These are phyloP conservation scores for Cylindrodendrum hubeiense DNA, from an alignment of 2,329 filamentous ascomycete genomes.

Conservation along the genomic window DNA sequence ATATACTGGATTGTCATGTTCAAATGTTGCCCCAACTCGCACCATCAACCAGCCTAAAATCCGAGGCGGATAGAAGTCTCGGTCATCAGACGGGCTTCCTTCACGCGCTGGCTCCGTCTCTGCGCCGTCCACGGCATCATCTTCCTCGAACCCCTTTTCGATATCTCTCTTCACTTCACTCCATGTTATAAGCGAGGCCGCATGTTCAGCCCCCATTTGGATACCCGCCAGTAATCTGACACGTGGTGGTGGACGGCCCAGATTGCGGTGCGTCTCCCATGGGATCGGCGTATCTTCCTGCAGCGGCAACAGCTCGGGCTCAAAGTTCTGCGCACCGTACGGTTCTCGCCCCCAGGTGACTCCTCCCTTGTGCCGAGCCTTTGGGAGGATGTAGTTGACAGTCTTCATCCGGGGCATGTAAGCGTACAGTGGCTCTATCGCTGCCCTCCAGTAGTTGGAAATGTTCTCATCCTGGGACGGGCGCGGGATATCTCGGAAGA, in stretches of 20 bases:
- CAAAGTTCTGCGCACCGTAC: slow-evolving; percentile 32
- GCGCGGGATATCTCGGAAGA: slow-evolving; percentile 44
- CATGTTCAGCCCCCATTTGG: not conserved
- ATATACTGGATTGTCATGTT: slow-evolving; percentile 20
- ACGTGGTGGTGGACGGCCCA: slow-evolving; percentile 8
- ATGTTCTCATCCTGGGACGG: slow-evolving; percentile 36
- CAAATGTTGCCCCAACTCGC: slow-evolving; percentile 27
- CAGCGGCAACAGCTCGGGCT: slow-evolving; percentile 34
- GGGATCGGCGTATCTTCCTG: slow-evolving; percentile 39
- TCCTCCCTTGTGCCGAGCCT: slow-evolving; percentile 42
- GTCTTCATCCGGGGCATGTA: slow-evolving; percentile 41
- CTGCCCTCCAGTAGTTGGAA: slow-evolving; percentile 35
- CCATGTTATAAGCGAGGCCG: slow-evolving; percentile 32
- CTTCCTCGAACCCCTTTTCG: slow-evolving; percentile 24
- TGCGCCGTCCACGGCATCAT: not conserved
- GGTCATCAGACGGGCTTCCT: slow-evolving; percentile 4
- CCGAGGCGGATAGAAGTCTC: slow-evolving; percentile 13
- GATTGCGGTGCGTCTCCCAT: slow-evolving; percentile 35
- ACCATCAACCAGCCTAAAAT: slow-evolving; percentile 40
- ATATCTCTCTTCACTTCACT: slow-evolving; percentile 33
- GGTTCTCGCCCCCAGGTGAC: slow-evolving; percentile 45
- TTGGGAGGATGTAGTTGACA: slow-evolving; percentile 45
- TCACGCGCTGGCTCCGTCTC: not conserved
- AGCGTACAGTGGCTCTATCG: slow-evolving; percentile 34
- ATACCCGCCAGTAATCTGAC: slow-evolving; percentile 18